phyloP scores from a whole-genome alignment of 2,329 filamentous ascomycete species.

The Penicillium glabrum region DNA sequence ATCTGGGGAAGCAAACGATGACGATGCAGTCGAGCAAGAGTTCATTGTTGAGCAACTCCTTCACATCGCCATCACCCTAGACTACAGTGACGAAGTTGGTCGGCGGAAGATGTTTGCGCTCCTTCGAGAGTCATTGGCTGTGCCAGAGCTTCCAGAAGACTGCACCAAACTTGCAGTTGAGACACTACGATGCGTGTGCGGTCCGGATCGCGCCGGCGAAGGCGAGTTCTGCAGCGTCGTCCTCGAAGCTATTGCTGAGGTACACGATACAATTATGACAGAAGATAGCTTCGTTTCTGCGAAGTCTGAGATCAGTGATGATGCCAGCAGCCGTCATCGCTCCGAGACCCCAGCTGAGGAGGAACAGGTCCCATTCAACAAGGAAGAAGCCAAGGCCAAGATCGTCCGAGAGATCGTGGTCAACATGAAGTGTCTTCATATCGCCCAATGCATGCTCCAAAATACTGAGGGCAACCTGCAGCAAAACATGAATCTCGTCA shows the following conservation, averaged over 20 bases:
- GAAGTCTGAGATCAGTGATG: slow-evolving; percentile 75
- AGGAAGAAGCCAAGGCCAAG: slow-evolving; percentile 67
- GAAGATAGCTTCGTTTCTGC: slow-evolving; percentile 94
- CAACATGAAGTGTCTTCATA: slow-evolving; percentile 97
- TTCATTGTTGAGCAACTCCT: slow-evolving; percentile 95
- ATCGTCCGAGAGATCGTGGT: slow-evolving; percentile 82
- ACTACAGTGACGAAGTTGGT: slow-evolving; percentile 97
- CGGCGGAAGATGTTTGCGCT: slow-evolving; percentile 94
- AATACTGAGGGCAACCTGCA: slow-evolving; percentile 88
- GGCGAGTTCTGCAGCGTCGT: slow-evolving; percentile 56
- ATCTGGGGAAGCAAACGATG: slow-evolving; percentile 67
- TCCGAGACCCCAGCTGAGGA: slow-evolving; percentile 49
- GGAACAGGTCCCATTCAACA: slow-evolving; percentile 56
- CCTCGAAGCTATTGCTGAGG: slow-evolving; percentile 90
- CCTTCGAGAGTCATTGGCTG: slow-evolving; percentile 79
- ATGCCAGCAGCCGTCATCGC: slow-evolving; percentile 52
- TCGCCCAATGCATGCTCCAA: slow-evolving; percentile 95
- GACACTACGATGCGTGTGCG: slow-evolving; percentile 78
- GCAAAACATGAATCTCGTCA: slow-evolving; percentile 85
- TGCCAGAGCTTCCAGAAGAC: slow-evolving; percentile 86
- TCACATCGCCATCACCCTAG: slow-evolving; percentile 85
- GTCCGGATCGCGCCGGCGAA: slow-evolving; percentile 53
- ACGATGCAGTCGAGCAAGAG: slow-evolving; percentile 85
- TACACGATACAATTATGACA: slow-evolving; percentile 83
- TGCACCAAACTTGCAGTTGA: slow-evolving; percentile 85